Conservation (phyloP, 257 asterid genomes). For the Ophiorrhiza pumila region DNA sequence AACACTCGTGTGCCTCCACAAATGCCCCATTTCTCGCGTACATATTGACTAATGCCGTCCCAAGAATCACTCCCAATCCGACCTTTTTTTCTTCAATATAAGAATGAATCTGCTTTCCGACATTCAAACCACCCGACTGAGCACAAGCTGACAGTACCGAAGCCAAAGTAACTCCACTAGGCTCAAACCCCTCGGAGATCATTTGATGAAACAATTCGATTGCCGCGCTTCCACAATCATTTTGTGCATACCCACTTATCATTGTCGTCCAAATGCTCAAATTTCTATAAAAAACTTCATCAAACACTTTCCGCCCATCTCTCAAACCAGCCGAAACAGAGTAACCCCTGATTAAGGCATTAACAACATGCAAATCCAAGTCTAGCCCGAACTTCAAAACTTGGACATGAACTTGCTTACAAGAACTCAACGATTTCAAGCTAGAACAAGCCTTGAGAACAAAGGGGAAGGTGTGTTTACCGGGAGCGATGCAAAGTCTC, state of each 20-base stretch:
- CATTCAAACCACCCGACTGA: conserved; percentile 61
- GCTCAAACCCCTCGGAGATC: conserved; percentile 52
- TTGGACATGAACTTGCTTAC: conserved; percentile 60
- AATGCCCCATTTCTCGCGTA: conserved; percentile 76
- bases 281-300: conserved; percentile 42
- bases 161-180: conserved; percentile 51
- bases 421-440: conserved; percentile 20
- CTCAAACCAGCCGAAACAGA: conserved; percentile 45
- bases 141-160: conserved; percentile 87
- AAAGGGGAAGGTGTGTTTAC: conserved; percentile 75
- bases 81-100: conserved; percentile 50
- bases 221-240: conserved; percentile 40
- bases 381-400: conserved; percentile 57
- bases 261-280: conserved; percentile 77
- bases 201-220: conserved; percentile 53
- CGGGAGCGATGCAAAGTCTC: conserved; percentile 45
- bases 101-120: conserved; percentile 62
- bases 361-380: conserved; percentile 54
- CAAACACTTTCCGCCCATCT: conserved; percentile 64
- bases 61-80: conserved; percentile 62
- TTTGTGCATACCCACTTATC: conserved; percentile 80
- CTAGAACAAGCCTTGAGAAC: conserved; percentile 69
- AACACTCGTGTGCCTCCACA: conserved; percentile 49
- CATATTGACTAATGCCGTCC: conserved; percentile 88
- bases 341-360: conserved; percentile 56